Conservation (phyloP, 306 rosid species). For the Castanea mollissima region DNA sequence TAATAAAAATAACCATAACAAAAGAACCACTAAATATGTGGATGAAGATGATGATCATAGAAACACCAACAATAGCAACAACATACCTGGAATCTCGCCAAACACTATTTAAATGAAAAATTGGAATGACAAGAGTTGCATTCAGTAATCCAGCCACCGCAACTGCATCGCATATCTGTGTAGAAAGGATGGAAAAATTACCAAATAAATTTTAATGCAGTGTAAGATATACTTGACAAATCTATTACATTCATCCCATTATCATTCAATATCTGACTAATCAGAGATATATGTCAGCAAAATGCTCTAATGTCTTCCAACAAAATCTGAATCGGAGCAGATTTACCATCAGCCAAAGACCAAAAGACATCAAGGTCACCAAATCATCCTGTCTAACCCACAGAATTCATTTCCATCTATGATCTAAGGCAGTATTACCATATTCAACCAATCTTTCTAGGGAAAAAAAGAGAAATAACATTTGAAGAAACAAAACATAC, state of each 20-base stretch:
- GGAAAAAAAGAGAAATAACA: background rate
- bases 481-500: constrained; percentile 43
- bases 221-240: background rate
- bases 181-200: constrained; percentile 16
- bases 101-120: constrained; percentile 93
- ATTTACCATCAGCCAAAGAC: constrained; percentile 8
- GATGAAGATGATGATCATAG: background rate
- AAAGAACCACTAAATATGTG: constrained; percentile 1
- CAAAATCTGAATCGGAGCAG: constrained; percentile 9
- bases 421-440: background rate
- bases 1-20: background rate
- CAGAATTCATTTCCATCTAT: constrained; percentile 1
- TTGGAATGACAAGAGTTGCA: constrained; percentile 91
- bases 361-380: background rate
- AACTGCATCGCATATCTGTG: constrained; percentile 95
- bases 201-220: constrained; percentile 17
- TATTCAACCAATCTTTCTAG: background rate
- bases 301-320: constrained; percentile 8
- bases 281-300: background rate
- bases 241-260: constrained; percentile 7
- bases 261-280: constrained; percentile 3
- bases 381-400: constrained; percentile 5
- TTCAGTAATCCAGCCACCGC: constrained; percentile 97
- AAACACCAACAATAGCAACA: background rate
- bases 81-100: constrained; percentile 92